Base-by-base conservation (phyloP, 2,329 filamentous ascomycete species). In the Penicillium sp. region DNA sequence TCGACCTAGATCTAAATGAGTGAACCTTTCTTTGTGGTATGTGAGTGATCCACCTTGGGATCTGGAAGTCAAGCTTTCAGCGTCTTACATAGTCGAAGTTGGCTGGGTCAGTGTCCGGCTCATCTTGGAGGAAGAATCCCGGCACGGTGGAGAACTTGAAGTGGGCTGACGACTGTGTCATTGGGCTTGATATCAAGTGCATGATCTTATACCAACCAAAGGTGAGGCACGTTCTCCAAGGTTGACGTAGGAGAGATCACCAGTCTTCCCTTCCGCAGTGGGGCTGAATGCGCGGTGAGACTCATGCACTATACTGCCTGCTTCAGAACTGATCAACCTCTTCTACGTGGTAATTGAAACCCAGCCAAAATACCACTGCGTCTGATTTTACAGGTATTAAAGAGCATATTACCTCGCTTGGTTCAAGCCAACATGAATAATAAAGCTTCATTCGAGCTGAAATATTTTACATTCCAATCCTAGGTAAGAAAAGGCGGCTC, bases 81-180 rank as follows among this genome's bases (percentile, higher is more conserved):
- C 11, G 42, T 55, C 68, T 63, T 71, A 80, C 77, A 66, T 80
- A 82, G 67, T 82, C 75, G 55, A 82, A 82, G 9, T 64, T 73
- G 6, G 62, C 65, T 6, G 77, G 69, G 60, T 82, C 73, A 1
- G 80, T 82, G 9, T 62, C 56, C 11, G 73, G 71, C n/a, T 81
- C 77, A 64, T 80, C 79, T 64, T 82, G 81, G 33, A 76, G 60
- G 64, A 83, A 83, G 61, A 78, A 78, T 1, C 80, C 80, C 0
- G 70, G 58, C 2, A 82, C 75, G 3, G 76, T 75, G 25, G 67
- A 69, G 54, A 77, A 77, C 6, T 63, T 62, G 54, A 72, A 67
- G 8, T 58, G 12, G 7, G 27, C 26, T 18, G 52, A 57, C 47
- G 52, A 57, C 47, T 59, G 57, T n/a, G 56, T 51, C 62, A 67